Base-by-base conservation (phyloP, 2,329 filamentous ascomycete species). In the Akanthomyces muscarius region DNA sequence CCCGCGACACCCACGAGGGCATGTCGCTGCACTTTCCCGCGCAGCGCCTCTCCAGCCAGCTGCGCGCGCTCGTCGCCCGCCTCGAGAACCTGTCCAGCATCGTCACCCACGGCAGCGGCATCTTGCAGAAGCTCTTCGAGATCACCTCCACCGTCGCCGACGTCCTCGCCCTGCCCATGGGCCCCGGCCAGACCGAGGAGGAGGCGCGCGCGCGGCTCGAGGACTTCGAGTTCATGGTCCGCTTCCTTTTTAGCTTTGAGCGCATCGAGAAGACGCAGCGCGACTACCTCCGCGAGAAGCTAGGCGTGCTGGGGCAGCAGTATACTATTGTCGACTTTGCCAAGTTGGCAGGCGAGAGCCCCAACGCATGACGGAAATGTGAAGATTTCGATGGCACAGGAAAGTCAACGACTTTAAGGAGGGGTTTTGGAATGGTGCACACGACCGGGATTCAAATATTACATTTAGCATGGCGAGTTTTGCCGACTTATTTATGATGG, bases 61-160 rank as follows among this genome's bases (percentile, higher is more conserved):
- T 79, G 4, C 75, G 76, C 45, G 71, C 66, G 44, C 71, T 79
- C 16, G 74, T 78, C 18, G 68, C 68, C 51, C 71, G 71, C 2
- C 67, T 78, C 1, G 69, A 71, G 5, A 76, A 71, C 63, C 70
- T 74, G 21, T 71, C 73, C 44, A 80, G 79, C 60, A 80, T 86
- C 63, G 79, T 79, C 33, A 80, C 83, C 5, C 83, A 86, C 66
- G 83, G 84, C 8, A 81, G 77, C 44, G 81, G 81, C 25, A 83
- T 86, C 61, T 74, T 85, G 59, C 80, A 84, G 65, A 86, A 86
- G 69, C 74, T 86, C 5, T 84, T 86, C 62, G 84, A 86, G 67
- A 83, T 86, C 65, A 82, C 83, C 0, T 84, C 83, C 68, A 85
- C 83, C 2, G 82, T 86, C 52, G 82, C 83, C 10, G 83, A 86